Percentiles rank a stretch among this genome's conserved stretches.
Evolutionary conservation across 306 rosid genomes (phyloP).

Genomic region (Astragalus membranaceus): DNA sequence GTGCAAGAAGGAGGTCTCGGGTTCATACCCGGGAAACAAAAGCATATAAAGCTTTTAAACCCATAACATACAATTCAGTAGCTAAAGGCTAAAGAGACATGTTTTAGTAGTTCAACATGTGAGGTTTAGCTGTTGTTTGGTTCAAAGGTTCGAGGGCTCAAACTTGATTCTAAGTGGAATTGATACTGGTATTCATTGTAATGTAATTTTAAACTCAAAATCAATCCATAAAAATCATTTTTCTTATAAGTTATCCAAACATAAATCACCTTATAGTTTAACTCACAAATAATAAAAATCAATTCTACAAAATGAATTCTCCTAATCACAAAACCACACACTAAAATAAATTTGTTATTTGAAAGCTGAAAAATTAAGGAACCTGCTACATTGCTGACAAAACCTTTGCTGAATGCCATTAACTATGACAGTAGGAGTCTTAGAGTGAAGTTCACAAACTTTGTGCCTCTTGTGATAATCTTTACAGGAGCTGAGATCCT

Average conservation of each 20-base stretch:
- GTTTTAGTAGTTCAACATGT: neutral
- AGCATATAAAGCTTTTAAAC: neutral
- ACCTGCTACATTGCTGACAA: slow-evolving; percentile 98
- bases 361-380: slow-evolving; percentile 23
- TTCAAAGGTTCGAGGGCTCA: no score
- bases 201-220: no score
- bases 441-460: slow-evolving; percentile 89
- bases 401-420: slow-evolving; percentile 82
- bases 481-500: slow-evolving; percentile 71
- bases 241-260: no score
- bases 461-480: slow-evolving; percentile 91
- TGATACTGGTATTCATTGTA: no score
- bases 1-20: no score
- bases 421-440: slow-evolving; percentile 73
- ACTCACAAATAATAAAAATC: no score
- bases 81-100: neutral
- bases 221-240: no score
- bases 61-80: neutral
- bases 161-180: no score
- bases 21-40: no score
- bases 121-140: neutral
- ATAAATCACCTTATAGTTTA: no score
- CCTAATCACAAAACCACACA: no score
- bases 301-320: no score
- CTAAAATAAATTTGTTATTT: neutral